These are phyloP conservation scores for Nemania serpens DNA, from an alignment of 2,329 filamentous ascomycete genomes.

Conservation along the genomic window DNA sequence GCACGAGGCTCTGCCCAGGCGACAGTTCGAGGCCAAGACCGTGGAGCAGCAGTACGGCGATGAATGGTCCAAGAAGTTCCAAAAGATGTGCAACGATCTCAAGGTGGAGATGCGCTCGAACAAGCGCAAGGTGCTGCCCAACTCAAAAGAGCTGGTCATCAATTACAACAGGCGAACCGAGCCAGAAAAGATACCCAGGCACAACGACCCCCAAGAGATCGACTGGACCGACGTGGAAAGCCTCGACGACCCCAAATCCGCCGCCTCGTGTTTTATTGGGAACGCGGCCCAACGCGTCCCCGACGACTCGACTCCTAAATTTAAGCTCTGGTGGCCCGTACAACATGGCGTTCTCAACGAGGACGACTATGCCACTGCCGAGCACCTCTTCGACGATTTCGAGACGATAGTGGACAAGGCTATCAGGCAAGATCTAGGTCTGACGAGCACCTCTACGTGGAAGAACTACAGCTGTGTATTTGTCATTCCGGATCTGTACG, in stretches of 20 bases:
- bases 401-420: slow-evolving; percentile 85
- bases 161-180: slow-evolving; percentile 89
- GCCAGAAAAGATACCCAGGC: slow-evolving; percentile 85
- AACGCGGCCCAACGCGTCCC: slow-evolving; percentile 83
- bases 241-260: slow-evolving; percentile 66
- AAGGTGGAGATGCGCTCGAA: slow-evolving; percentile 90
- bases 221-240: slow-evolving; percentile 88
- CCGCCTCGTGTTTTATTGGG: slow-evolving; percentile 74
- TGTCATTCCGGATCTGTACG: slow-evolving; percentile 94
- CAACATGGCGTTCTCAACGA: slow-evolving; percentile 88
- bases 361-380: slow-evolving; percentile 79
- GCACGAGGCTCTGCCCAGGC: slow-evolving; percentile 75
- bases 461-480: slow-evolving; percentile 95
- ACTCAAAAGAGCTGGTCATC: slow-evolving; percentile 92
- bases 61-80: slow-evolving; percentile 76
- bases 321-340: slow-evolving; percentile 92
- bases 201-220: slow-evolving; percentile 91
- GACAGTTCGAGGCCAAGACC: slow-evolving; percentile 65
- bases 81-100: slow-evolving; percentile 81
- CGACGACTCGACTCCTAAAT: slow-evolving; percentile 85
- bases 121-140: slow-evolving; percentile 94
- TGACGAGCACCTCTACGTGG: slow-evolving; percentile 80
- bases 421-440: slow-evolving; percentile 80
- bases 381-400: slow-evolving; percentile 83
- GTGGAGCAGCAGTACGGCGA: slow-evolving; percentile 85